Evolutionary conservation across 257 asterid genomes (phyloP).

Genomic region (Phtheirospermum japonicum): DNA sequence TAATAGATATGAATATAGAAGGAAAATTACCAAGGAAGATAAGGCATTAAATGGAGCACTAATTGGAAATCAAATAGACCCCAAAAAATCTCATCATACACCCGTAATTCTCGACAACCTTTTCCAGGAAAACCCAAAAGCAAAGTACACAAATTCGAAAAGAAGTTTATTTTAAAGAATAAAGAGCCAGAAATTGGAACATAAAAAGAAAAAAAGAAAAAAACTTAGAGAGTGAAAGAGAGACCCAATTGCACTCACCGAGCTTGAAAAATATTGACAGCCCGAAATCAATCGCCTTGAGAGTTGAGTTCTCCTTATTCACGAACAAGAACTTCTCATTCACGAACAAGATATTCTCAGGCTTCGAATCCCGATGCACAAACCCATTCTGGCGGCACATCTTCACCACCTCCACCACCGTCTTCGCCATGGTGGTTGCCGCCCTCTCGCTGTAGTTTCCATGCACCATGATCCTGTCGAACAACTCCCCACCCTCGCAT

Average conservation of each 20-base stretch:
- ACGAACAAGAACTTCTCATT: too few species aligned
- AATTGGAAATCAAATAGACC: neutral
- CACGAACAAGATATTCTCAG: conserved; percentile 85
- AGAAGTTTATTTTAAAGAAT: too few species aligned
- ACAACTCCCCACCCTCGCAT: conserved; percentile 92
- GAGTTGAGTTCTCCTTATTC: conserved; percentile 81
- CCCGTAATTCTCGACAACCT: too few species aligned
- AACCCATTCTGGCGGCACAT: conserved; percentile 92
- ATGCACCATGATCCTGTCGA: conserved; percentile 85
- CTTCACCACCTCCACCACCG: conserved; percentile 83
- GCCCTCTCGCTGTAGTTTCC: conserved; percentile 97
- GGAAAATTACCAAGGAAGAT: neutral
- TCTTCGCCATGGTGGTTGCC: conserved; percentile 68
- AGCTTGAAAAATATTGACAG: conserved; percentile 89
- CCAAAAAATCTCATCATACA: neutral
- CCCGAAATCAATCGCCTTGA: conserved; percentile 93
- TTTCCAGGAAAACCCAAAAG: too few species aligned
- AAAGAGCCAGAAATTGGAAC: neutral
- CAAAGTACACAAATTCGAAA: too few species aligned
- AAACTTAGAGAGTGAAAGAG: neutral
- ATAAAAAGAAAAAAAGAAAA: neutral
- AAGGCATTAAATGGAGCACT: neutral
- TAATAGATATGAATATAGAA: neutral
- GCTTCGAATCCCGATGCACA: conserved; percentile 96
- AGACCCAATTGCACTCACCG: conserved; percentile 54